Base-by-base conservation (phyloP, 2,329 filamentous ascomycete genomes). In the Aspergillus hortae region DNA sequence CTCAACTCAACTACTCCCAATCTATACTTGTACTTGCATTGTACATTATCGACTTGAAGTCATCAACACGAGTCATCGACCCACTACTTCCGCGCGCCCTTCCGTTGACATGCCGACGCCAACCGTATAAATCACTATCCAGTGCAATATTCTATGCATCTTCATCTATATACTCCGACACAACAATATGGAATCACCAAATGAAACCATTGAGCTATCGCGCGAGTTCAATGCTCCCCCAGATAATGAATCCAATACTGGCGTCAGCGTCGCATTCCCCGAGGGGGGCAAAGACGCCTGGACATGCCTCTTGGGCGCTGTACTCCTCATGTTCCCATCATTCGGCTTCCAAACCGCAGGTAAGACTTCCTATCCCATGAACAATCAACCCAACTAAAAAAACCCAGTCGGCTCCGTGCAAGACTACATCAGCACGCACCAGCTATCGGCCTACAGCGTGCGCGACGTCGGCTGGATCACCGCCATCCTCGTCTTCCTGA, bases 391-490 rank as follows among this genome's bases (percentile, higher is more conserved):
- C 4, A 12, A 33, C 46, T 51, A n/a, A 55, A 25, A 25, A 11
- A 9, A 11, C 14, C 62, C 62, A 53, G 72, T 80, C 6, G 77
- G 77, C n/a, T 72, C 76, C 1, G 61, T 80, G 0, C 77, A 80
- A 55, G 68, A 77, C 41, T 77, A 79, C 45, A 69, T 78, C 23
- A 69, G 69, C 32, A 64, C 63, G 3, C 66, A 80, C 49, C 77
- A 80, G 56, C 67, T 80, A 1, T 61, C 67, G 0, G 53, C 59
- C 6, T 77, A 77, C 54, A 69, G 68, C 3, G 63, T 73, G 3
- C 63, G 74, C 3, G 71, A 80, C 38, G 69, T 80, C 0, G 77
- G 77, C 17, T 80, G 77, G 77, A 79, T 80, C 48, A 72, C 73
- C 1, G 74, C 76, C 1, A 55, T 78, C 4, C 73, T 77, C 32